Conservation (phyloP, 2,329 filamentous ascomycete species). For the Cercospora beticola region DNA sequence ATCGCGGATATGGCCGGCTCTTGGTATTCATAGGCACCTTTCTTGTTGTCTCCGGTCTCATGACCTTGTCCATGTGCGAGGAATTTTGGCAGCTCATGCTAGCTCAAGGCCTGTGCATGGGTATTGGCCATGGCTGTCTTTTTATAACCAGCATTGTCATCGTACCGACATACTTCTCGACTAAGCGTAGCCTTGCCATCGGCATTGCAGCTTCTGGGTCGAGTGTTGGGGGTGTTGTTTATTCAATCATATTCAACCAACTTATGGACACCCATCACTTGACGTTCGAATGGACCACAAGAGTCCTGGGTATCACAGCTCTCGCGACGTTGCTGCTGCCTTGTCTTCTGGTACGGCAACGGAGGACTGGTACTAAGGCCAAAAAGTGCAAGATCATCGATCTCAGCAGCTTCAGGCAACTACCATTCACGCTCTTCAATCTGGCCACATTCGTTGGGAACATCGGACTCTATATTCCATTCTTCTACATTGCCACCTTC, state of each 20-base stretch:
- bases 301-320: conserved; percentile 51
- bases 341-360: conserved; percentile 30
- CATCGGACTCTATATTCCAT: conserved; percentile 43
- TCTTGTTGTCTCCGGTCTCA: conserved; percentile 50
- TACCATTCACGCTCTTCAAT: conserved; percentile 41
- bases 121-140: conserved; percentile 49
- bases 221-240: conserved; percentile 56
- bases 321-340: conserved; percentile 37
- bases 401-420: conserved; percentile 35
- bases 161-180: conserved; percentile 63
- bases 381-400: conserved; percentile 18
- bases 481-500: conserved; percentile 60
- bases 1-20: conserved; percentile 47
- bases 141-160: conserved; percentile 64
- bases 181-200: conserved; percentile 55
- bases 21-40: conserved; percentile 42
- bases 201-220: conserved; percentile 58
- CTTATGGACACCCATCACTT: conserved; percentile 55
- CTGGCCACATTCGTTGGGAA: conserved; percentile 46
- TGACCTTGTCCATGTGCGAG: conserved; percentile 51
- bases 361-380: not conserved
- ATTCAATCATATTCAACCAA: conserved; percentile 50
- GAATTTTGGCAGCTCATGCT: conserved; percentile 54
- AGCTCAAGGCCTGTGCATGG: conserved; percentile 51
- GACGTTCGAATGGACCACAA: conserved; percentile 33